Evolutionary conservation across 139 green algal species (phyloP).

Genomic region (Chlamydomonas incerta): DNA sequence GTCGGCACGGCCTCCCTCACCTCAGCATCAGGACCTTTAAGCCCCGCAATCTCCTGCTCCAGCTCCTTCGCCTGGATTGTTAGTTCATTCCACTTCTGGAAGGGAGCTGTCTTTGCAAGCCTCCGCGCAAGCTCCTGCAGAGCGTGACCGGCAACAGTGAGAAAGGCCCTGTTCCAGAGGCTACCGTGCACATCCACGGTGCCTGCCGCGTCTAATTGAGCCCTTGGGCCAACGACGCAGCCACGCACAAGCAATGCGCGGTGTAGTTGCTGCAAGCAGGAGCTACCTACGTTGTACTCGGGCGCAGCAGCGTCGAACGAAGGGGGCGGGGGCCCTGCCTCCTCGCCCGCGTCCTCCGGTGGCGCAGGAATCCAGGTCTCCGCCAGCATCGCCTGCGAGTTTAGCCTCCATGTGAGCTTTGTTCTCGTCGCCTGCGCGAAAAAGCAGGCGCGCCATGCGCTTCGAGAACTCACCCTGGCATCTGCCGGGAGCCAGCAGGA

Average conservation of each 20-base stretch:
- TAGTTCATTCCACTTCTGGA: slow-evolving; percentile 52
- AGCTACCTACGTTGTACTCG: slow-evolving; percentile 52
- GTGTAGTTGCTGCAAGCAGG: too few relatives aligned
- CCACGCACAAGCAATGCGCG: too few relatives aligned
- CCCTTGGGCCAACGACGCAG: too few relatives aligned
- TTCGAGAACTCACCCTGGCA: slow-evolving; percentile 37
- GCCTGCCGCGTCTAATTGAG: too few relatives aligned
- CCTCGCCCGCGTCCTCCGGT: slow-evolving; percentile 26
- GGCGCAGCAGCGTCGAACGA: slow-evolving; percentile 44
- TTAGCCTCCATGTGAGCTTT: background rate
- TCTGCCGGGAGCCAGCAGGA: slow-evolving; percentile 44
- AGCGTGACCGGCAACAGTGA: too few relatives aligned
- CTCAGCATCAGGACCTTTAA: slow-evolving; percentile 43
- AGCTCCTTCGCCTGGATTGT: slow-evolving; percentile 44
- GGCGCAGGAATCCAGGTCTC: slow-evolving; percentile 47
- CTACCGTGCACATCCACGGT: too few relatives aligned
- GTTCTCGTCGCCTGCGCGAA: too few relatives aligned
- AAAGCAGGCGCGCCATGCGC: background rate
- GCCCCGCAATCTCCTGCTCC: slow-evolving; percentile 46
- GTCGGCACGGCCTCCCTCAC: slow-evolving; percentile 25
- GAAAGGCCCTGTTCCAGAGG: too few relatives aligned
- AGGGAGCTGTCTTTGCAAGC: slow-evolving; percentile 41
- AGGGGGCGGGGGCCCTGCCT: slow-evolving; percentile 26
- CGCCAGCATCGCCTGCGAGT: slow-evolving; percentile 44
- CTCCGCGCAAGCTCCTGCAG: slow-evolving; percentile 52